Base-by-base conservation (phyloP, 2,329 filamentous ascomycete genomes). In the Neonectria hederae region DNA sequence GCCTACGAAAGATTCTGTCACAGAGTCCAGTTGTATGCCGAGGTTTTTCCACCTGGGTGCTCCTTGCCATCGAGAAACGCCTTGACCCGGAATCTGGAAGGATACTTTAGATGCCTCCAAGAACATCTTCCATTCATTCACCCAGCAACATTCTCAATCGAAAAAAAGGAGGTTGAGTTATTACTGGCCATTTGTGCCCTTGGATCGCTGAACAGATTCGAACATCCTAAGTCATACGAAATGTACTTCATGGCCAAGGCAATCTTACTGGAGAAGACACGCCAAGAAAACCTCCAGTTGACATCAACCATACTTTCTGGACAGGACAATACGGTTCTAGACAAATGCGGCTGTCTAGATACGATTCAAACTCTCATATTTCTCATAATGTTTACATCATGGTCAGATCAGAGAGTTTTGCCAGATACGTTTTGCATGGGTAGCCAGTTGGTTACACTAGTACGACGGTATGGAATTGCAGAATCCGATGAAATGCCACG, bases 81-180 rank as follows among this genome's bases (percentile, higher is more conserved):
- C 14, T 38, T 57, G 28, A 21, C 43, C 14, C 28, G 54, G 1
- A 57, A 57, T 38, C 11, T 57, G 8, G 54, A 57, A 8, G 21
- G 26, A 5, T 57, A 48, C 19, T 57, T 57, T 30, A 19, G 43
- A 26, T 57, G 54, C 14, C 19, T 48, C 21, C 54, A 57, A 17
- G 43, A 38, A 10, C 38, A 57, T 30, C 54, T 57, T 11, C 54
- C 54, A 7, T 57, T 57, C 11, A 57, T 57, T 17, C 54, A 57
- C 14, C 24, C 54, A 6, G 26, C 42, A 28, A 48, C 54, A 0
- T 57, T 48, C 17, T 49, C 54, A 10, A 19, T 57, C 2, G 43
- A 57, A 3, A 28, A 14, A 11, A 40, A 35, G 21, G 19, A 40
- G 1, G 11, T 57, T 21, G 54, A 57, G 17, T 9, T 57, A 5